Conservation (phyloP, 1,284 basidiomycete genomes). For the Apiotrichum sp. region DNA sequence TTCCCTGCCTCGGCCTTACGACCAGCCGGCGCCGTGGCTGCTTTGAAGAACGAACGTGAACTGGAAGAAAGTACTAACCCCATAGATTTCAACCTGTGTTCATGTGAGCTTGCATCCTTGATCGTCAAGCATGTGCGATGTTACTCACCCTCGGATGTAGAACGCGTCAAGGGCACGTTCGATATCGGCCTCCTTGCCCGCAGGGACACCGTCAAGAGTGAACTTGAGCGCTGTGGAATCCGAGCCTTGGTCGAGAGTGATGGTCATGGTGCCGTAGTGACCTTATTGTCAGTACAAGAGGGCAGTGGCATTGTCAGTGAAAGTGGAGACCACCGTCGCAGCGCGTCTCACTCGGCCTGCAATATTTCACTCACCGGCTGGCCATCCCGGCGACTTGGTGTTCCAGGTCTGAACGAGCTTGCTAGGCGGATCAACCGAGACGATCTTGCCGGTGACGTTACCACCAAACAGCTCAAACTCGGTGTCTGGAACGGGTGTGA, state of each 20-base stretch:
- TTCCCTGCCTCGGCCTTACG: constrained; percentile 8
- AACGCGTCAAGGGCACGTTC: constrained; percentile 67
- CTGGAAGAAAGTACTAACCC: constrained; percentile 43
- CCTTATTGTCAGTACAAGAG: constrained; percentile 47
- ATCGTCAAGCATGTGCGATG: no score
- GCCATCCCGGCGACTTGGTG: constrained; percentile 78
- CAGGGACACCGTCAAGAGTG: constrained; percentile 73
- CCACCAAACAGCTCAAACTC: constrained; percentile 83
- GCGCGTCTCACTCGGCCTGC: background rate
- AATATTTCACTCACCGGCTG: constrained; percentile 54
- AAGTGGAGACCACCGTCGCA: no score
- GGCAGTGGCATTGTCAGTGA: no score
- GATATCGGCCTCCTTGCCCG: constrained; percentile 77
- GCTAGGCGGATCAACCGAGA: constrained; percentile 64
- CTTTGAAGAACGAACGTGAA: constrained; percentile 21
- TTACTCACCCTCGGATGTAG: constrained; percentile 51
- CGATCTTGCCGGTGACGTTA: constrained; percentile 80
- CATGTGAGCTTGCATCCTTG: no score
- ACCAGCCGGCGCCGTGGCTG: background rate
- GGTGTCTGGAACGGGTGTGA: constrained; percentile 58
- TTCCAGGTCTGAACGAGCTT: constrained; percentile 89
- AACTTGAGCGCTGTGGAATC: constrained; percentile 70
- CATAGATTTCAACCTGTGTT: constrained; percentile 43
- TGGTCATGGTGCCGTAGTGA: constrained; percentile 76
- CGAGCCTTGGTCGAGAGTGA: constrained; percentile 66